Evolutionary conservation across 2,329 filamentous ascomycete species (phyloP), one percentile per base, ranked within the genome.

Genomic region (Macrophomina pseudophaseolina): DNA sequence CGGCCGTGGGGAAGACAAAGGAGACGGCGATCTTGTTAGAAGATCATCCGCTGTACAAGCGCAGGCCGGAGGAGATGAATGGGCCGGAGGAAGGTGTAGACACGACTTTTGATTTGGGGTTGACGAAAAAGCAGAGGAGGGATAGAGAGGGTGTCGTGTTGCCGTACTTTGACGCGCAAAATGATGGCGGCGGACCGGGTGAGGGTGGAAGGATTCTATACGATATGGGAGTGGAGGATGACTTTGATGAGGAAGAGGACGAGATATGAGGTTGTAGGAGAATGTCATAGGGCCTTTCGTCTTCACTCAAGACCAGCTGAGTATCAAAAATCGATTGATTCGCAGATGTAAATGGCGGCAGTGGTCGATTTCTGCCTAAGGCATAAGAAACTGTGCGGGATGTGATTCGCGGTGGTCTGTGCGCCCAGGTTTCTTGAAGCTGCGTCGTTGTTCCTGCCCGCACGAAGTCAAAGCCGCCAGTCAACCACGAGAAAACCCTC

Each of bases 141-240:
- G 94, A 97, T 60, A 84, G 95, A 32, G 94, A 97, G 73, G 92
- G 91, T 0, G 92, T 99, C 8, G 91, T 98, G 48, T 77, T 98
- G 78, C 95, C 95, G 16, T 98, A 99, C 77, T 97, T 96, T 79
- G 95, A 99, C 82, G 95, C 95, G 30, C 95, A 99, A 84, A 92
- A 88, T 64, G 90, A 89, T 2, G 78, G 82, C 67, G 87, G 85
- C 4, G 68, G 65, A 12, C 82, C 87, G 0, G 94, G 94, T 0
- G 93, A 97, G 73, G 94, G 95, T 4, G 95, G 95, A 0, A 86
- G 94, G 68, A 99, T 99, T 70, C 76, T 99, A 74, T 99, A 99
- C 77, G 94, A 98, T 72, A 97, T 98, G 91, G 94, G 94, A 1
- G 87, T 89, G 69, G 95, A 98, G 68, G 95, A 99, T 79, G 93